phyloP scores from a whole-genome alignment of 495 filamentous ascomycete species.

The Cryomyces antarcticus region DNA sequence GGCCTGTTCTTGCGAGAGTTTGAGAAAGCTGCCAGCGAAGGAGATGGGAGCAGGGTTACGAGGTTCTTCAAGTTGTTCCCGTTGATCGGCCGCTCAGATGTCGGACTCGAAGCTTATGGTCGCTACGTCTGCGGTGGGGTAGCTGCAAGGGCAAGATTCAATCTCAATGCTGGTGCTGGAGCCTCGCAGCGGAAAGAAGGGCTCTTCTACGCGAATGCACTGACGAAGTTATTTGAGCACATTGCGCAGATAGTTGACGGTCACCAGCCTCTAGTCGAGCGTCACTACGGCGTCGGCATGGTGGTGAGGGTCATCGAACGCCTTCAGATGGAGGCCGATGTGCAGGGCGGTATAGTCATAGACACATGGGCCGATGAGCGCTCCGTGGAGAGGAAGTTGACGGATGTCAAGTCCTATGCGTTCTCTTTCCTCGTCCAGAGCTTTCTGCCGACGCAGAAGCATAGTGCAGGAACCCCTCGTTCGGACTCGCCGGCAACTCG shows the following conservation, averaged over 20 bases:
- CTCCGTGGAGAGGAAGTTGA: constrained; percentile 62
- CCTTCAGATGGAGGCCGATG: constrained; percentile 81
- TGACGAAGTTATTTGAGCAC: constrained; percentile 90
- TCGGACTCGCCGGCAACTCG: constrained; percentile 43
- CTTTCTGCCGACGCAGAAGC: constrained; percentile 48
- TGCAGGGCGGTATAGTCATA: constrained; percentile 90
- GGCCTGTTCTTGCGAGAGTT: constrained; percentile 84
- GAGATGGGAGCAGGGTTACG: constrained; percentile 71
- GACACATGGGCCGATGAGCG: constrained; percentile 91
- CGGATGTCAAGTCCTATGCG: constrained; percentile 88
- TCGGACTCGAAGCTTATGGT: constrained; percentile 84
- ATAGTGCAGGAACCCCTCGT: constrained; percentile 18
- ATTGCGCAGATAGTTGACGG: constrained; percentile 89
- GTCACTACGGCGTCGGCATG: constrained; percentile 75
- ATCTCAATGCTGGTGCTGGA: constrained; percentile 42
- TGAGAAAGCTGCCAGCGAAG: constrained; percentile 70
- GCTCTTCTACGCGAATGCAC: constrained; percentile 78
- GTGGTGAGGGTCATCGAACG: constrained; percentile 95
- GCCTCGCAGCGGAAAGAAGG: constrained; percentile 42
- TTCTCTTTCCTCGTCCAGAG: constrained; percentile 94
- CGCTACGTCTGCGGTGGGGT: constrained; percentile 90
- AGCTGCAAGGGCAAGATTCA: constrained; percentile 57
- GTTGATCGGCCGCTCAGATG: constrained; percentile 73
- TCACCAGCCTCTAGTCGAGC: constrained; percentile 73
- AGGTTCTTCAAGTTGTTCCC: constrained; percentile 97